phyloP scores from a whole-genome alignment of 139 green algal genomes.

The Zygnema circumcarinatum region DNA sequence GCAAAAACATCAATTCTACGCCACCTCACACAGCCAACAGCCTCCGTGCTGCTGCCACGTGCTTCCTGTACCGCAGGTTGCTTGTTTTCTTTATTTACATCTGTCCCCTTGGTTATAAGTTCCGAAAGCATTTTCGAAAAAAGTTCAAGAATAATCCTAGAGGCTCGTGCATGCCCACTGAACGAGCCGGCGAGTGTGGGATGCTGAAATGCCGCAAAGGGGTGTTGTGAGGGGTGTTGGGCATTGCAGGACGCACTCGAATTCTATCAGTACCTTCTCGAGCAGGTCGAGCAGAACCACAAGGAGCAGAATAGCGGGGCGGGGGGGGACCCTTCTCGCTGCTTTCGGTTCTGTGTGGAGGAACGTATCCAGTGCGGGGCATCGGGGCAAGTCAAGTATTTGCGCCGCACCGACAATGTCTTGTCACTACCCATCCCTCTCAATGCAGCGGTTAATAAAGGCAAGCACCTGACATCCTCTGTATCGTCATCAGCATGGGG shows the following conservation, averaged over 20 bases:
- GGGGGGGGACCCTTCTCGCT: constrained; percentile 47
- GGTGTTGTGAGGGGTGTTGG: too few relatives aligned
- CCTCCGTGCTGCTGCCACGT: too few relatives aligned
- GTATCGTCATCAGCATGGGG: constrained; percentile 7
- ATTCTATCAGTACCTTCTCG: constrained; percentile 90
- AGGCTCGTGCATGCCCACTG: too few relatives aligned
- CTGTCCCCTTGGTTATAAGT: too few relatives aligned
- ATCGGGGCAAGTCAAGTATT: constrained; percentile 69
- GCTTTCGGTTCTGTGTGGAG: constrained; percentile 74
- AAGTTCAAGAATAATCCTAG: too few relatives aligned
- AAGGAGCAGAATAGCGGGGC: background rate
- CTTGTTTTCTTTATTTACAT: too few relatives aligned
- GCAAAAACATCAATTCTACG: too few relatives aligned
- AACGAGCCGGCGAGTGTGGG: too few relatives aligned
- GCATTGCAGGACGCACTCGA: constrained; percentile 92
- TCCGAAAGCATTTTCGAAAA: too few relatives aligned
- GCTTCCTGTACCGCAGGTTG: too few relatives aligned
- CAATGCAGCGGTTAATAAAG: constrained; percentile 83
- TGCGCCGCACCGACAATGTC: constrained; percentile 63
- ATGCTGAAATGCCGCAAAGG: too few relatives aligned
- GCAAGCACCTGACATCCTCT: constrained; percentile 80
- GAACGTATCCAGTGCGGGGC: constrained; percentile 68
- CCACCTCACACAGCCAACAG: too few relatives aligned
- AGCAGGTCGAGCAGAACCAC: constrained; percentile 30
- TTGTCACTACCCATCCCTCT: constrained; percentile 84